Base-by-base conservation (phyloP, 306 rosid species). In the Lathyrus sativus region DNA sequence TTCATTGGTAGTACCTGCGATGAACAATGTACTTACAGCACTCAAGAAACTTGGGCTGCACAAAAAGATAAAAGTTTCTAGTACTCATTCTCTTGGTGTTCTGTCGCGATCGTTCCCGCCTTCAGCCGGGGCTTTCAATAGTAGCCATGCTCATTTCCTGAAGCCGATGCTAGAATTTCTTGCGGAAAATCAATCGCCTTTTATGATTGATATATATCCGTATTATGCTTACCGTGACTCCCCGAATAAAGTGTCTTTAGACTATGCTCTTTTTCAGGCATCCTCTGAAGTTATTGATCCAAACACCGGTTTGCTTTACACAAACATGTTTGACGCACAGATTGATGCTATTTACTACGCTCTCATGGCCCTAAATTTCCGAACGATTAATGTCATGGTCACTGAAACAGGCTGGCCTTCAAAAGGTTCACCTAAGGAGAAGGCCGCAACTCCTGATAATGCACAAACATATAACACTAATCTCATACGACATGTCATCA, bases 351-450 rank as follows among this genome's bases (percentile, higher is more conserved):
- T 95, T 73, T 88, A 95, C 74, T 90, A 82, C 29, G 97, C 99
- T 1, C 80, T 90, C 70, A 90, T 80, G 95, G 97, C 92, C 24
- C 79, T 95, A 31, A 95, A 95, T 72, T 95, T 95, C 76, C 76
- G 85, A 81, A 95, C 97, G 59, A 84, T 95, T 57, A 88, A 82
- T 79, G 78, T 95, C 66, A 87, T 88, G 92, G 96, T 95, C 70
- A 85, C 97, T 3, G 99, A 95, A 80, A 95, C 99, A 15, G 99
- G 99, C 58, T 95, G 99, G 99, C 99, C 99, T 66, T 87, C 97
- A 11, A 95, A 91, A 65, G 99, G 99, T 46, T 90, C 99, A 0
- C 91, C 95, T 5, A 95, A 88, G 86, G 99, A 95, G 85, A 85
- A 82, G 8, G 89, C 95, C 66, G 99, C 99, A 43, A 82, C 85